Evolutionary conservation across 148 eudicot species (phyloP).

Genomic region (Rhododendron vialii): DNA sequence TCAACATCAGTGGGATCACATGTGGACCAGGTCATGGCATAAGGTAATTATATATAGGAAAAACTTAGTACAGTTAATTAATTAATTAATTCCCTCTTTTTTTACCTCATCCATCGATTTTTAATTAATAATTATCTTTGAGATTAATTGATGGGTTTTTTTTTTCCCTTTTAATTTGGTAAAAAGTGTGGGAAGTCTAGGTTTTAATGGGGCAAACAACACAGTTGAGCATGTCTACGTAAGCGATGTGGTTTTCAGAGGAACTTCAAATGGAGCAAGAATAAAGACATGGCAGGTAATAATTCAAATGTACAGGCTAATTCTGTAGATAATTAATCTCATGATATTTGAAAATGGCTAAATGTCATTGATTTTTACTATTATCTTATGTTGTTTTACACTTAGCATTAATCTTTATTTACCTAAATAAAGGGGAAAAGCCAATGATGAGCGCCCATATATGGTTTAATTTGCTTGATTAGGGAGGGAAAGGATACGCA

Average conservation of each 20-base stretch:
- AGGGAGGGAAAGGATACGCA: constrained; percentile 38
- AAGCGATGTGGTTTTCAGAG: constrained; percentile 8
- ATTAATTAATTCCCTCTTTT: background rate
- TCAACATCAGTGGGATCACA: constrained; percentile 1
- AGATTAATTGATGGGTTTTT: background rate
- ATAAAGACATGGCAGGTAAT: constrained; percentile 23
- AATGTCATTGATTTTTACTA: no score
- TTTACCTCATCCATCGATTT: background rate
- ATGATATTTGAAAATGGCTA: no score
- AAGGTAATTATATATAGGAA: constrained; percentile 3
- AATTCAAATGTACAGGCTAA: no score
- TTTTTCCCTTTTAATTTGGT: no score
- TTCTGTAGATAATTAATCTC: no score
- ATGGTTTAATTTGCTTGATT: background rate
- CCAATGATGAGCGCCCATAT: no score
- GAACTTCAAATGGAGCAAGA: constrained; percentile 17
- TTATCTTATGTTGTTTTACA: no score
- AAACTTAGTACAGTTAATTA: no score
- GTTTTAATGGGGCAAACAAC: constrained; percentile 6
- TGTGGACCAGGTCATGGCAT: constrained; percentile 26
- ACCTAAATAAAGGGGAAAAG: no score
- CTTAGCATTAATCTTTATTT: no score
- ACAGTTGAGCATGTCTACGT: constrained; percentile 11
- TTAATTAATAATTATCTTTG: background rate
- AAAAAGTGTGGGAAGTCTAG: constrained; percentile 22